Evolutionary conservation across 2,329 filamentous ascomycete species (phyloP), one percentile per base, ranked within the genome.

Genomic region (Colletotrichum caudatum): DNA sequence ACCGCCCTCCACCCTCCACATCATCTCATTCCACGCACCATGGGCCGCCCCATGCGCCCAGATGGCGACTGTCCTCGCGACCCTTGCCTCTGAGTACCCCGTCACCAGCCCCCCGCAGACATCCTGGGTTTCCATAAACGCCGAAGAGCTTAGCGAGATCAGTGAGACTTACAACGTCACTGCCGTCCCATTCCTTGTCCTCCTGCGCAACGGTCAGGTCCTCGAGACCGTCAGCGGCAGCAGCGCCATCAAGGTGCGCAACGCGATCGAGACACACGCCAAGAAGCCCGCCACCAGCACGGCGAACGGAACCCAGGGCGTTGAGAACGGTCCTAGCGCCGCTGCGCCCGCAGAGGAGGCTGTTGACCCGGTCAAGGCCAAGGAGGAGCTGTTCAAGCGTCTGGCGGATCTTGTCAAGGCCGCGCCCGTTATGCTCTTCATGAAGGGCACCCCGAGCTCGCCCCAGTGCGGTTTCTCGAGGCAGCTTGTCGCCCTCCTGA

Each of bases 351-450:
- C 51, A 12, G 74, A 78, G 53, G 75, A 84, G 74, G 82, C 83
- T 2, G 79, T 80, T 12, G 80, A 82, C 56, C 76, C 78, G 11
- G 78, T 77, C 23, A 87, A 90, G 81, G 87, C 88, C 61, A 95
- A 95, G 83, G 94, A 98, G 80, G 94, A 97, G 75, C 84, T 99
- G 65, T 91, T 94, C 81, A 91, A 92, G 81, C 88, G 95, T 41
- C 86, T 99, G 48, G 88, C 84, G 26, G 93, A 97, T 76, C 87
- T 99, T 46, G 95, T 98, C 75, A 97, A 95, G 84, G 96, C 96
- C 6, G 95, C 96, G 41, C 94, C 95, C 0, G 95, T 99, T 41
- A 99, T 99, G 96, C 86, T 99, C 37, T 99, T 99, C 83, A 97
- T 97, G 94, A 97, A 97, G 85, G 95, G 94, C n/a, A 97, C 94